These are phyloP conservation scores for Volvariella volvacea DNA, from an alignment of 1,284 basidiomycete genomes.

Conservation along the genomic window DNA sequence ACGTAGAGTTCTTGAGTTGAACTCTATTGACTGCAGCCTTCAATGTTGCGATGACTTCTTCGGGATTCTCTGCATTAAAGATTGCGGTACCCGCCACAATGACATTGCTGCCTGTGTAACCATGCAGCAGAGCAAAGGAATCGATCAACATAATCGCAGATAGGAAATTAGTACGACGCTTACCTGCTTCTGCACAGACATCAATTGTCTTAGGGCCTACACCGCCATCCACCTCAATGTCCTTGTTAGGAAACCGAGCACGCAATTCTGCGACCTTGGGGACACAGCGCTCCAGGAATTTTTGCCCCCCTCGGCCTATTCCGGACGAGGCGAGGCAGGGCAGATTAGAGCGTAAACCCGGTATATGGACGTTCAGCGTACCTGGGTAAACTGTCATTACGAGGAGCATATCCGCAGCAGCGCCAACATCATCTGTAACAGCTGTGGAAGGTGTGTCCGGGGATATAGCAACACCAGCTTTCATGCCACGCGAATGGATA, in stretches of 20 bases:
- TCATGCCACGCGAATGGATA: constrained; percentile 78
- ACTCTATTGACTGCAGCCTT: constrained; percentile 69
- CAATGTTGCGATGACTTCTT: constrained; percentile 69
- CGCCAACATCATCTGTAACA: constrained; percentile 78
- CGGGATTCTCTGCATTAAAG: constrained; percentile 78
- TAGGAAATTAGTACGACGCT: constrained; percentile 20
- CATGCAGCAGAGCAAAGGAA: neutral
- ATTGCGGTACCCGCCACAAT: constrained; percentile 98
- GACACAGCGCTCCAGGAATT: constrained; percentile 92
- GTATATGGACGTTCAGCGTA: constrained; percentile 18
- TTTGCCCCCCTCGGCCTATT: constrained; percentile 88
- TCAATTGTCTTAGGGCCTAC: constrained; percentile 90
- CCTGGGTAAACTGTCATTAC: constrained; percentile 98
- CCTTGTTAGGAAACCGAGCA: constrained; percentile 82
- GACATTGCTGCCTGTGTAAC: constrained; percentile 83
- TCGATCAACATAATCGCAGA: neutral
- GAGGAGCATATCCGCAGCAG: constrained; percentile 85
- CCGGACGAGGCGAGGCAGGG: neutral
- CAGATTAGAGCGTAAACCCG: neutral
- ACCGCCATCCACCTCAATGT: constrained; percentile 98
- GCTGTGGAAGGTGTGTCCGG: constrained; percentile 84
- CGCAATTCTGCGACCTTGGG: constrained; percentile 92
- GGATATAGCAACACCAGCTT: constrained; percentile 90
- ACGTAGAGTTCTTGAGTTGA: too few relatives aligned
- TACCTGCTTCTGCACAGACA: constrained; percentile 87